These are phyloP conservation scores for Leccinum pellstonianum DNA, from an alignment of 768 basidiomycete genomes.

Conservation along the genomic window DNA sequence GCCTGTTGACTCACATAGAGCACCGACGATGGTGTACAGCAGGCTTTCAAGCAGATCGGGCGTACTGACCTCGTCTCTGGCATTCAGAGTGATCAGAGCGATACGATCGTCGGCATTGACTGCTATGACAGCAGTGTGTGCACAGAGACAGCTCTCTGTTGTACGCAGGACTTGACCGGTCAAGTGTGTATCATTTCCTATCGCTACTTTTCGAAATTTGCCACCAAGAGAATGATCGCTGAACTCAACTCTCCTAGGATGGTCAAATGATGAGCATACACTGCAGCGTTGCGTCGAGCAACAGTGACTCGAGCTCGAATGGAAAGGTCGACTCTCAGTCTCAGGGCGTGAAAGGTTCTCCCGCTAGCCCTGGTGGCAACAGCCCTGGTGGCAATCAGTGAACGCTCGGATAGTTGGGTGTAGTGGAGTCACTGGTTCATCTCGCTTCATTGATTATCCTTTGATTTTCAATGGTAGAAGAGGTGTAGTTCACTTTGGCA, in stretches of 20 bases:
- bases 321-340: too few species aligned
- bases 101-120: background rate
- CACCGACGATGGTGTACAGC: background rate
- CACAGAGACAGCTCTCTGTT: background rate
- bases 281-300: background rate
- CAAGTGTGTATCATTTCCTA: background rate
- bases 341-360: too few species aligned
- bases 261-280: background rate
- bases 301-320: too few species aligned
- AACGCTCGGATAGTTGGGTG: background rate
- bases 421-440: background rate
- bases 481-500: background rate
- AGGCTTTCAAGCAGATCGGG: background rate
- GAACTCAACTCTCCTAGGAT: background rate
- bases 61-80: background rate
- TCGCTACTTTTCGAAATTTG: background rate
- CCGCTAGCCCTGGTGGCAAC: background rate
- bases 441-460: background rate
- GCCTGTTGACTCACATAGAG: background rate
- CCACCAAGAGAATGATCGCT: background rate
- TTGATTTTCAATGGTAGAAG: background rate
- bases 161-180: background rate
- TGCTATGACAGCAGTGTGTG: background rate
- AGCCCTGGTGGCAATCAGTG: background rate
- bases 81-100: background rate